Percentiles rank a stretch among this genome's conserved stretches.
These are phyloP conservation scores for Leishmania lainsoni DNA, from an alignment of 208 protist species.

Conservation along the genomic window DNA sequence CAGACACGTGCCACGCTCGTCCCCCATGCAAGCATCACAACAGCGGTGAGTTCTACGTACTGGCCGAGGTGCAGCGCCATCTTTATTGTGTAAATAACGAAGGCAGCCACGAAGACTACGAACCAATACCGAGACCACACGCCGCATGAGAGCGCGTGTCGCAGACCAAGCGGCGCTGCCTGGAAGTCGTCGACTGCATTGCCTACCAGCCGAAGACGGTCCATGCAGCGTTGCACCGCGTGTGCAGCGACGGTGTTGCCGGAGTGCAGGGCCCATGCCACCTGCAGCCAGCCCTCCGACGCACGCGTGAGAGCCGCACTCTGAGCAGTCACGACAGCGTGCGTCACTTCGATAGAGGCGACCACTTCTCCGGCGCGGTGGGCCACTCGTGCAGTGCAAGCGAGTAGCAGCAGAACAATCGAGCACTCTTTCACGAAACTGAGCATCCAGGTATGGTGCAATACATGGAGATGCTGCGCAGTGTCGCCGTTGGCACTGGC, in stretches of 20 bases:
- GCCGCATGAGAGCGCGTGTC: background rate
- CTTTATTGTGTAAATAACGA: background rate
- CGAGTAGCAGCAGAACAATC: background rate
- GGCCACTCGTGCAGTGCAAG: background rate
- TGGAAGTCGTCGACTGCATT: background rate
- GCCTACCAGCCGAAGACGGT: background rate
- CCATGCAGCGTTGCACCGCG: conserved; percentile 11
- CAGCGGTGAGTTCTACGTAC: background rate
- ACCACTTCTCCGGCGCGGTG: background rate
- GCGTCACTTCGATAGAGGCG: background rate
- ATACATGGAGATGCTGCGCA: background rate
- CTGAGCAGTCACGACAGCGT: background rate
- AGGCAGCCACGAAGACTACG: background rate
- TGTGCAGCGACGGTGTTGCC: conserved; percentile 12
- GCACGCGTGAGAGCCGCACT: background rate
- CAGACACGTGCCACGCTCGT: background rate
- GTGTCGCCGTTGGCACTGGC: background rate
- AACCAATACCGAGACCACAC: background rate
- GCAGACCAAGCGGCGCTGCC: background rate
- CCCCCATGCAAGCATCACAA: background rate
- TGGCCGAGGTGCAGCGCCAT: background rate
- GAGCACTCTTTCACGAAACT: background rate
- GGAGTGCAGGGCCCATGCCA: conserved; percentile 19
- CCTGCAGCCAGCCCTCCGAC: conserved; percentile 15
- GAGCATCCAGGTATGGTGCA: background rate